Base-by-base conservation (phyloP, 1,139 yeast species). In the Geotrichum siamense region DNA sequence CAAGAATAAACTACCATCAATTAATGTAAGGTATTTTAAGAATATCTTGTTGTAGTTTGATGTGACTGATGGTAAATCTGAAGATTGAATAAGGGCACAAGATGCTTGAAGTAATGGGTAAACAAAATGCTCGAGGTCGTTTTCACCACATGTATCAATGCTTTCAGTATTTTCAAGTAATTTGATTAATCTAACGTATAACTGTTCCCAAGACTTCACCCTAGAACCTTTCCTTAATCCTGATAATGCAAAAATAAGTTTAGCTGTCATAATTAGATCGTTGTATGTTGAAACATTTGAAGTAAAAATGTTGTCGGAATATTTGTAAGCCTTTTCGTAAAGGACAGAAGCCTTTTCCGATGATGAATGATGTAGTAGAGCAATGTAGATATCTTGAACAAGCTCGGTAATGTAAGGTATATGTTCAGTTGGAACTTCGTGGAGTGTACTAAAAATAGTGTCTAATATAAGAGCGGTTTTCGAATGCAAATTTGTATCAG, bases 401-500 rank as follows among this genome's bases (percentile, higher is more conserved):
- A 55, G 31, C 38, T 54, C 51, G 8, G 50, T 43, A 30, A 50
- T 44, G 29, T 48, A 50, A 17, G 31, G 22, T 3, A 39, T 37
- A n/a, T 45, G 39, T 58, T 21, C 56, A 54, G 1, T 23, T 3
- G 48, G 44, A 30, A 36, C 38, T 2, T 30, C 17, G 15, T 17
- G 19, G 2, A 26, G 13, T n/a, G 41, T 31, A 3, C 13, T 27
- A 31, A 12, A 76, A 19, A 47, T 21, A 2, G 50, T 30, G 3
- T 68, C 62, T 40, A 81, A 58, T 3, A 84, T 76, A 1, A 63
- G 49, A 2, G 69, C 59, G 0, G 87, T 66, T 56, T 78, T 83
- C 1, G 95, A 82, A 60, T 89, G 96, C 52, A 89, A 69, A 0
- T 82, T 70, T 6, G 77, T 82, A 12, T 75, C 75, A 0, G 94